Evolutionary conservation across 2,329 filamentous ascomycete species (phyloP).

Genomic region (Aspergillus sergii): DNA sequence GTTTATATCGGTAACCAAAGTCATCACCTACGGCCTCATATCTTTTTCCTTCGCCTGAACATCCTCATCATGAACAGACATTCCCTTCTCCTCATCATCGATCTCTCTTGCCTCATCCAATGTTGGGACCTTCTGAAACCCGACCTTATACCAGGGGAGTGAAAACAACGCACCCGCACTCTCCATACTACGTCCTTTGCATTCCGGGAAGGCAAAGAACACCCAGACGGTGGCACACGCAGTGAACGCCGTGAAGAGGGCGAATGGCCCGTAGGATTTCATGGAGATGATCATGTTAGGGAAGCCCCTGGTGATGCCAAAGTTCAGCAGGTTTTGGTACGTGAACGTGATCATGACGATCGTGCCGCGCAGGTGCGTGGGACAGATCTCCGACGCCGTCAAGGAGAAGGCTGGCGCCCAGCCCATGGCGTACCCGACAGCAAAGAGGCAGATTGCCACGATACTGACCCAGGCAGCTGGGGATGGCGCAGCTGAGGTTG

Average conservation of each 20-base stretch:
- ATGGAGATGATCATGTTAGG: constrained; percentile 20
- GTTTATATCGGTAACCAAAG: neutral
- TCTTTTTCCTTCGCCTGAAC: neutral
- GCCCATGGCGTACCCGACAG: constrained; percentile 24
- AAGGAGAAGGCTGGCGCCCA: constrained; percentile 25
- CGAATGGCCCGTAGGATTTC: constrained; percentile 24
- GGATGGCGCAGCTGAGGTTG: constrained; percentile 11
- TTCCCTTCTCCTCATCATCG: neutral
- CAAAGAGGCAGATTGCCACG: constrained; percentile 26
- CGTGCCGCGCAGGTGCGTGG: constrained; percentile 20
- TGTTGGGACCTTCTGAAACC: constrained; percentile 1
- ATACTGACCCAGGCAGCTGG: constrained; percentile 23
- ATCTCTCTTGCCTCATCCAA: neutral
- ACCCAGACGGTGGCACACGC: constrained; percentile 17
- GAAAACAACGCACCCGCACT: constrained; percentile 14
- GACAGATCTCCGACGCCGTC: constrained; percentile 25
- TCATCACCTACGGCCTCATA: neutral
- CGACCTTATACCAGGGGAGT: constrained; percentile 21
- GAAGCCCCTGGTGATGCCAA: constrained; percentile 24
- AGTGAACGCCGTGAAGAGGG: constrained; percentile 22
- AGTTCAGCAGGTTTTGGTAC: constrained; percentile 26
- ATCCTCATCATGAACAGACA: neutral
- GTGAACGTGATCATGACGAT: constrained; percentile 24
- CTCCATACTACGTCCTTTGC: constrained; percentile 22
- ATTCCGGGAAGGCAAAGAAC: constrained; percentile 22